A percentile compares a stretch with the other conserved stretches of the same genome.
These are phyloP conservation scores for Myrmaecium sp. DNA, from an alignment of 2,329 filamentous ascomycete genomes.

Conservation along the genomic window DNA sequence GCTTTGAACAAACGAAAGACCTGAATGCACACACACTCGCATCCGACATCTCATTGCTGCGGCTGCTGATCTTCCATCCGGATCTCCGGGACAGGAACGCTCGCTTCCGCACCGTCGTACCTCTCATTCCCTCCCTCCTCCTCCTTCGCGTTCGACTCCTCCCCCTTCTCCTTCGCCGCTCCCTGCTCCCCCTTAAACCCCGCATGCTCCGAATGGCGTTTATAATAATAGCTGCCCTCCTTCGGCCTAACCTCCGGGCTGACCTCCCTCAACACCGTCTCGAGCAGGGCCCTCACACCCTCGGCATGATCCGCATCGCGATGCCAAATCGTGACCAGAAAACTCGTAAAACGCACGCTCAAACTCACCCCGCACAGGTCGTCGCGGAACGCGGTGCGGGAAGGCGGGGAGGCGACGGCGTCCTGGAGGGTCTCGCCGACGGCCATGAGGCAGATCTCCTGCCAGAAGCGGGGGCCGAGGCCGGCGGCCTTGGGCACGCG, in stretches of 20 bases:
- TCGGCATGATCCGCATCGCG: conserved; percentile 66
- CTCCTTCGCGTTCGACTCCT: background rate
- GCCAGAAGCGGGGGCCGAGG: conserved; percentile 73
- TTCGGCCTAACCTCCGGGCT: conserved; percentile 57
- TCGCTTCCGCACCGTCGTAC: background rate
- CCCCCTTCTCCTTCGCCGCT: no score
- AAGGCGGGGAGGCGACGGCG: conserved; percentile 33
- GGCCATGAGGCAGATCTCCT: conserved; percentile 61
- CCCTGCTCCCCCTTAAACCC: conserved; percentile 44
- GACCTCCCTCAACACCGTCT: conserved; percentile 56
- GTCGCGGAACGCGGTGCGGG: conserved; percentile 41
- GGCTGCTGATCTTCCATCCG: background rate
- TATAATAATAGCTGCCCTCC: conserved; percentile 57
- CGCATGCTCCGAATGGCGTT: conserved; percentile 75
- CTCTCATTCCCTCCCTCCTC: background rate
- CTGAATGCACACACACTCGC: no score
- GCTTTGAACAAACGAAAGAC: no score
- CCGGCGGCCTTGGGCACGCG: conserved; percentile 60
- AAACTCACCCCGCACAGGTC: conserved; percentile 76
- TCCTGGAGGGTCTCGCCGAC: conserved; percentile 68
- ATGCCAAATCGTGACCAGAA: conserved; percentile 87
- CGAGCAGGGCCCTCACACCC: conserved; percentile 58
- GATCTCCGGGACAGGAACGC: background rate
- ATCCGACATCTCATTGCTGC: no score
- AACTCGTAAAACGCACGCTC: conserved; percentile 74